Conservation (phyloP, 78 protist genomes). For the Blattamonas nauphoetae region DNA sequence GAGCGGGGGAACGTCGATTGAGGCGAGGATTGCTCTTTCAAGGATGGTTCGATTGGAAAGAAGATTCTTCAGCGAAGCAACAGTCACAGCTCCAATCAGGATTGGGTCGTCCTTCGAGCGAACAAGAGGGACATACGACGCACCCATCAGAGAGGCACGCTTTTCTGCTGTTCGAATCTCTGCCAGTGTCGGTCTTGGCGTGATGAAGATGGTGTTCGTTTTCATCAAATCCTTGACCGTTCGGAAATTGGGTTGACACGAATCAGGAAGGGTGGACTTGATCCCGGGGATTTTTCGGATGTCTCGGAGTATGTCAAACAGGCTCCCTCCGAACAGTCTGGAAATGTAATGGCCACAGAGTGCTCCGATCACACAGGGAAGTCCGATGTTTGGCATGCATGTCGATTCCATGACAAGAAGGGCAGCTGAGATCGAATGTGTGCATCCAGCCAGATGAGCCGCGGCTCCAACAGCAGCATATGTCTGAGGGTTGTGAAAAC, state of each 20-base stretch:
- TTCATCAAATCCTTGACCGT: neutral
- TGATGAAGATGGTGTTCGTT: neutral
- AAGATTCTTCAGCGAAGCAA: neutral
- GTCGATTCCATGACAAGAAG: neutral
- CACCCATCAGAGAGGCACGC: neutral
- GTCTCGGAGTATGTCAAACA: neutral
- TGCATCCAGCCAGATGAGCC: neutral
- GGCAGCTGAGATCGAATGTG: conserved; percentile 9
- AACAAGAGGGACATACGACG: neutral
- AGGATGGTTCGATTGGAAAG: neutral
- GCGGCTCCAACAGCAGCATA: neutral
- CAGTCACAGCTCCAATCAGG: neutral
- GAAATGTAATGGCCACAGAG: neutral
- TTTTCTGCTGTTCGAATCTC: neutral
- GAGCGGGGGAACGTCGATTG: no score
- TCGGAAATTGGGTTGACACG: neutral
- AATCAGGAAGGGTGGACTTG: neutral
- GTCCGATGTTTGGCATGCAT: neutral
- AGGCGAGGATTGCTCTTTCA: neutral
- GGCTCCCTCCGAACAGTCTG: neutral
- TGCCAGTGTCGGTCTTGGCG: neutral
- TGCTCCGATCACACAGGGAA: neutral
- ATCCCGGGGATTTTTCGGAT: neutral
- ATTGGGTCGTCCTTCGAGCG: neutral
- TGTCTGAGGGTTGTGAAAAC: neutral